These are phyloP conservation scores for Sarocladium brachiariae DNA, from an alignment of 2,329 filamentous ascomycete species.

Conservation along the genomic window DNA sequence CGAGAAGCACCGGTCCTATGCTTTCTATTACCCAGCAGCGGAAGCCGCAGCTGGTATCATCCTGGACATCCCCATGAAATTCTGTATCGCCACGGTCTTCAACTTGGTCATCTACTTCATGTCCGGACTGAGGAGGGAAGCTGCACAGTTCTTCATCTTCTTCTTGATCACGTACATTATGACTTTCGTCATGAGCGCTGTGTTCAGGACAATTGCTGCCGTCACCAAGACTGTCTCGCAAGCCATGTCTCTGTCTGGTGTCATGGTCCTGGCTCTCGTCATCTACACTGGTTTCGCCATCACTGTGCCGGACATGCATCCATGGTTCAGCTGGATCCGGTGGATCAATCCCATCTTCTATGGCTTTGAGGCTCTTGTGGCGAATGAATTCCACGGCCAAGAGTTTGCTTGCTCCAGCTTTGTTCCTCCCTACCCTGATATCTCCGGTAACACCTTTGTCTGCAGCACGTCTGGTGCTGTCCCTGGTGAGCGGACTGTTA, in stretches of 20 bases:
- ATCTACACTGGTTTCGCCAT: slow-evolving; percentile 55
- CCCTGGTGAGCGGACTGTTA: slow-evolving; percentile 46
- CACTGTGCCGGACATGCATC: slow-evolving; percentile 51
- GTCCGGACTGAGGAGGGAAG: slow-evolving; percentile 44
- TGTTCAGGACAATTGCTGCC: slow-evolving; percentile 69
- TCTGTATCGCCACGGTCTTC: slow-evolving; percentile 41
- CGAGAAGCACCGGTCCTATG: slow-evolving; percentile 41
- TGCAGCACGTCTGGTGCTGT: slow-evolving; percentile 49
- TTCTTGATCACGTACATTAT: slow-evolving; percentile 61
- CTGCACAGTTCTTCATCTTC: slow-evolving; percentile 70
- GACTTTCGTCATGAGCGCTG: slow-evolving; percentile 66
- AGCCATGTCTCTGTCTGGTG: slow-evolving; percentile 45
- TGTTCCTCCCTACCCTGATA: slow-evolving; percentile 37
- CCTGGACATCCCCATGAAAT: slow-evolving; percentile 52
- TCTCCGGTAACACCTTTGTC: slow-evolving; percentile 38
- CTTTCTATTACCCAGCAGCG: slow-evolving; percentile 44
- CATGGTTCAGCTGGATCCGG: slow-evolving; percentile 70
- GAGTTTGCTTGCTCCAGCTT: slow-evolving; percentile 48
- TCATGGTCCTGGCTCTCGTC: slow-evolving; percentile 53
- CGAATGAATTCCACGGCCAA: slow-evolving; percentile 63
- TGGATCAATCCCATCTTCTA: slow-evolving; percentile 70
- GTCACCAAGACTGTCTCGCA: slow-evolving; percentile 59
- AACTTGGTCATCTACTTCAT: slow-evolving; percentile 55
- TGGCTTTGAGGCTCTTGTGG: slow-evolving; percentile 64
- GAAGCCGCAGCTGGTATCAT: slow-evolving; percentile 50